Evolutionary conservation across 164 flowering plant genomes (phyloP), one percentile per base, ranked within the genome.

Genomic region (Echeveria elegans): DNA sequence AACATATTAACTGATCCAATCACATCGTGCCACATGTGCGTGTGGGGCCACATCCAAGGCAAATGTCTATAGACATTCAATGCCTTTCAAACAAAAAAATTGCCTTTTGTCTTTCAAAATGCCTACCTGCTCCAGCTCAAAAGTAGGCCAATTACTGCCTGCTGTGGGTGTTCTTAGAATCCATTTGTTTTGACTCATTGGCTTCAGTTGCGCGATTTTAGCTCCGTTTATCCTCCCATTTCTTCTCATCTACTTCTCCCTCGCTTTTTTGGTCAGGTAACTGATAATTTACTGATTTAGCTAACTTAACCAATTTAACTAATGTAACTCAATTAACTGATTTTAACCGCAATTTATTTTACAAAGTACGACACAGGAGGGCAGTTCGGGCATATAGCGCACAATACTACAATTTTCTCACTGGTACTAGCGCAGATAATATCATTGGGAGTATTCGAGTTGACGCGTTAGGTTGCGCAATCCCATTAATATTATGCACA

Each of bases 161-260:
- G n/a, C n/a, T n/a, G n/a, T n/a, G n/a, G n/a, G n/a, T n/a, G n/a
- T 90, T 69, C 96, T 98, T 14, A 83, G 81, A 73, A 77, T 86
- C 41, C 86, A 92, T 10, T 69, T 92, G 41, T 92, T 95, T 73
- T 92, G 92, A 30, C 87, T 95, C 45, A 80, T 95, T 69, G 99
- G 98, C 66, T 90, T 95, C 76, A 84, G 86, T 40, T 88, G 81
- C 74, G 78, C 92, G 24, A 72, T 88, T 61, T 68, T 90, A 79
- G 92, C 92, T 56, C 99, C 99, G 61, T 70, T 95, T 24, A 92
- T 92, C 61, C 68, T 92, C 72, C 99, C 98, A 4, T 79, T 92
- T 76, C 72, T 95, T 80, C 81, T 95, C 74, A 70, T 63, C 43
- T 63, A 63, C 65, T 63, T 63, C 43, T 63, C 14, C 40, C 16